A percentile compares a stretch with the other conserved stretches of the same genome.
Evolutionary conservation across 192 early-diverging fungal species (phyloP).

Genomic region (Geranomyces variabilis): DNA sequence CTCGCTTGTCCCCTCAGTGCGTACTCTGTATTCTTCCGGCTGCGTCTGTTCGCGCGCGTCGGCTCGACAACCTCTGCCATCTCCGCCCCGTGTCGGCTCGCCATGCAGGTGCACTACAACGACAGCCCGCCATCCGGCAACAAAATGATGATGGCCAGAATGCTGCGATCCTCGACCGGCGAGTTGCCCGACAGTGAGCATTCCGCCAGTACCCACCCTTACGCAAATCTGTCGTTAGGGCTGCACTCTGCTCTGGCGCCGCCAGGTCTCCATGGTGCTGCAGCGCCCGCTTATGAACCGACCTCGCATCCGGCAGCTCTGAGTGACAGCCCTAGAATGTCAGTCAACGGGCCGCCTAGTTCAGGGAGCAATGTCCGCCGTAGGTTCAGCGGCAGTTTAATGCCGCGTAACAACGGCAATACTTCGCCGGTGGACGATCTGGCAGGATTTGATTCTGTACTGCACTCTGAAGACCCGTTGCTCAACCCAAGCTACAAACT

Average conservation of each 20-base stretch:
- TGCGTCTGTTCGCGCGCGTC: neutral
- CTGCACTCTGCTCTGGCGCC: neutral
- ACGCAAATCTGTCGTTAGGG: neutral
- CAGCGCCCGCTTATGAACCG: neutral
- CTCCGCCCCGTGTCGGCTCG: neutral
- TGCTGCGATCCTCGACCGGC: neutral
- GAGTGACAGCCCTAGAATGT: neutral
- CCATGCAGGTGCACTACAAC: slow-evolving; percentile 4
- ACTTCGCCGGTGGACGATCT: neutral
- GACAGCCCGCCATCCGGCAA: slow-evolving; percentile 5
- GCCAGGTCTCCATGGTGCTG: slow-evolving; percentile 2
- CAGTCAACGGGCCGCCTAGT: neutral
- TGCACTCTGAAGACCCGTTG: slow-evolving; percentile 21
- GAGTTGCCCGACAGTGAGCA: neutral
- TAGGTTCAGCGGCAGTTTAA: neutral
- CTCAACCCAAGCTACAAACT: slow-evolving; percentile 18
- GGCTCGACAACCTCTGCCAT: neutral
- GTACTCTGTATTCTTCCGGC: no score
- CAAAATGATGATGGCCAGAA: neutral
- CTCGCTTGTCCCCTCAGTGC: no score
- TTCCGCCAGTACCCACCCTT: neutral
- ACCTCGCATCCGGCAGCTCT: neutral
- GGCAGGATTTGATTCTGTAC: slow-evolving; percentile 5
- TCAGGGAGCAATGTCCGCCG: neutral
- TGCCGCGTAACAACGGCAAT: neutral